A percentile compares a stretch with the other conserved stretches of the same genome.
Evolutionary conservation across 768 basidiomycete genomes (phyloP).

Genomic region (Phylloporus sp.): DNA sequence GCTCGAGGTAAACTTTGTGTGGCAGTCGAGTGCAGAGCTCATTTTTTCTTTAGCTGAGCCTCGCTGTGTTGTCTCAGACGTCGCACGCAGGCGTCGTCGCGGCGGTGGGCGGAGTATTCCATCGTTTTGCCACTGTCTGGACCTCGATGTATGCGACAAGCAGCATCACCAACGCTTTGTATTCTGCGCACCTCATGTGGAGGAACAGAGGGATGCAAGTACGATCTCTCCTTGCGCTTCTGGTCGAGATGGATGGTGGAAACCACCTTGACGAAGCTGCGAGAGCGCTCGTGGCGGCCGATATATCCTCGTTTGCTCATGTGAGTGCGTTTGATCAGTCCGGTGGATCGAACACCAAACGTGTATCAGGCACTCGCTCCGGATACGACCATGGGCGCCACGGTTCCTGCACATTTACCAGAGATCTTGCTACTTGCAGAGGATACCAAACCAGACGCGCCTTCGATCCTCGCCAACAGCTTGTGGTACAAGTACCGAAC

Average conservation of each 20-base stretch:
- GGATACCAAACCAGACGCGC: slow-evolving; percentile 54
- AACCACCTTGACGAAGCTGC: slow-evolving; percentile 49
- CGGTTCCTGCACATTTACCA: slow-evolving; percentile 40
- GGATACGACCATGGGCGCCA: slow-evolving; percentile 29
- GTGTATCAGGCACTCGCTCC: slow-evolving; percentile 38
- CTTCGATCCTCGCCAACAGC: slow-evolving; percentile 65
- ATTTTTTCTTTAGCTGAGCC: slow-evolving; percentile 40
- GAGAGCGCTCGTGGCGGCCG: slow-evolving; percentile 55
- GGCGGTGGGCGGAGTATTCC: slow-evolving; percentile 66
- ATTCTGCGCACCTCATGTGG: slow-evolving; percentile 57
- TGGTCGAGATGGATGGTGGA: slow-evolving; percentile 62
- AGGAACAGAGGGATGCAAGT: slow-evolving; percentile 62
- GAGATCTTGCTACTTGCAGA: slow-evolving; percentile 66
- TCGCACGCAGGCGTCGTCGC: slow-evolving; percentile 49
- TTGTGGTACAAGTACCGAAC: slow-evolving; percentile 82
- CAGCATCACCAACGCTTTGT: slow-evolving; percentile 53
- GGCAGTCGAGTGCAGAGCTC: background rate
- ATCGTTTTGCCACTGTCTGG: slow-evolving; percentile 70
- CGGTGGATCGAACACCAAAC: background rate
- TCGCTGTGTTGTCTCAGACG: slow-evolving; percentile 50
- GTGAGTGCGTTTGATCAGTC: slow-evolving; percentile 34
- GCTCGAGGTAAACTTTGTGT: slow-evolving; percentile 49
- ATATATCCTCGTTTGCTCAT: slow-evolving; percentile 56
- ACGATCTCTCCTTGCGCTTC: slow-evolving; percentile 54
- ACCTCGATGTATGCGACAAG: slow-evolving; percentile 64